Percentiles rank a stretch among this genome's conserved stretches.
Conservation (phyloP, 2,329 filamentous ascomycete species). For the Xylariales sp. region DNA sequence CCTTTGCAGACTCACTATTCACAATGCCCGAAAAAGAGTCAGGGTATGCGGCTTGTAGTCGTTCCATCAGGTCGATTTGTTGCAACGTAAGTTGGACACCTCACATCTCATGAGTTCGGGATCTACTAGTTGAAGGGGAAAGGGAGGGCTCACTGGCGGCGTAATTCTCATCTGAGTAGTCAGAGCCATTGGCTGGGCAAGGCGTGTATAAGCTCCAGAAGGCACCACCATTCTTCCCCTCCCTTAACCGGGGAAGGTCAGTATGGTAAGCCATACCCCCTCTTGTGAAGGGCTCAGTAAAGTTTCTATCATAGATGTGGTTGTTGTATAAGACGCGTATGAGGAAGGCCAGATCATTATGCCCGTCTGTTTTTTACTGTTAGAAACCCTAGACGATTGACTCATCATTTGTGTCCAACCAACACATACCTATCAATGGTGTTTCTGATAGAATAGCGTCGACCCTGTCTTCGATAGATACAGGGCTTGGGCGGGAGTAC, state of each 20-base stretch:
- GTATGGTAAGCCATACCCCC: slow-evolving; percentile 77
- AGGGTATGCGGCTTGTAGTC: slow-evolving; percentile 62
- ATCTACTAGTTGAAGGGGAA: not conserved
- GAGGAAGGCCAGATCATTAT: slow-evolving; percentile 85
- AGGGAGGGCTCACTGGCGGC: slow-evolving; percentile 65
- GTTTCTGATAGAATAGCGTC: slow-evolving; percentile 58
- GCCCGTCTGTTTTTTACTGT: slow-evolving; percentile 72
- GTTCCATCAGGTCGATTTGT: slow-evolving; percentile 73
- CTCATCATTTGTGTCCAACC: not conserved
- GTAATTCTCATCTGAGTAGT: slow-evolving; percentile 81
- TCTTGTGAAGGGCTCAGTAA: slow-evolving; percentile 78
- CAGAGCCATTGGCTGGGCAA: slow-evolving; percentile 77
- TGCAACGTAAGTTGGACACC: slow-evolving; percentile 73
- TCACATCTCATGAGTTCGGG: slow-evolving; percentile 54
- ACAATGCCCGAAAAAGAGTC: slow-evolving; percentile 72
- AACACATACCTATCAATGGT: slow-evolving; percentile 60
- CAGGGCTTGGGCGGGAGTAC: slow-evolving; percentile 45
- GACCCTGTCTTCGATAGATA: slow-evolving; percentile 59
- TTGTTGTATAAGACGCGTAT: slow-evolving; percentile 77
- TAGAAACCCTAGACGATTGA: slow-evolving; percentile 27
- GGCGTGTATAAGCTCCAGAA: slow-evolving; percentile 91
- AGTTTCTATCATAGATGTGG: slow-evolving; percentile 79
- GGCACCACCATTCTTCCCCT: slow-evolving; percentile 81
- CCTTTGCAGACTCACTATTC: slow-evolving; percentile 70
- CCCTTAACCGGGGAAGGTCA: slow-evolving; percentile 79